Base-by-base conservation (phyloP, 1,139 yeast species). In the Saccharomyces hybrid region DNA sequence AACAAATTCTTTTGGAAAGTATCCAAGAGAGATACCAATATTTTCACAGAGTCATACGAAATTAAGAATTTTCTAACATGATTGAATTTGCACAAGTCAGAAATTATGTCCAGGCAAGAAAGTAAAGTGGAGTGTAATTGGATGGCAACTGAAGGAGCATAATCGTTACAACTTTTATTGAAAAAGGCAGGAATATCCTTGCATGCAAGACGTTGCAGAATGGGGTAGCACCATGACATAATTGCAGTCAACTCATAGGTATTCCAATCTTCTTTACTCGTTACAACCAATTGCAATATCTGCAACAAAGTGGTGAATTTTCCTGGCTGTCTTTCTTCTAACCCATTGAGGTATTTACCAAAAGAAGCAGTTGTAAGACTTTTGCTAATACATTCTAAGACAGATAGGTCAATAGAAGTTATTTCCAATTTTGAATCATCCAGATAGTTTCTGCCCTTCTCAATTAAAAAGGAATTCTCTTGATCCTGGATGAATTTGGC, bases 181-280 rank as follows among this genome's bases (percentile, higher is more conserved):
- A 58, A 53, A 55, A 73, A 71, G 51, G 64, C 68, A 2, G 52
- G 49, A n/a, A 61, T 60, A 2, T 67, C 57, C 28, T 61, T 58
- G 0, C 50, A 31, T 2, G 63, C 52, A 0, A 67, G 52, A 4
- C 60, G 55, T 44, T 69, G 68, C 56, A 75, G 78, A 46, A 78
- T 62, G 27, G 76, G 78, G 57, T 72, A 72, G 16, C 74, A 66
- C 89, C 90, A 84, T 0, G 81, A 72, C 53, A 84, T 69, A 13
- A 84, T 71, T 1, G 77, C 78, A 0, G 80, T 75, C 9, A 82
- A 61, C 56, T 82, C 75, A 52, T 74, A 74, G 50, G 78, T 78
- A 54, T 77, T 74, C 87, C 88, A 84, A 29, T 71, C 72, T 8
- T 75, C 78, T 53, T 71, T 76, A 46, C 81, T 77, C 0, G 85